Evolutionary conservation across 2,329 filamentous ascomycete genomes (phyloP), one percentile per base, ranked within the genome.

Genomic region (Cladobotryum mycophilum): DNA sequence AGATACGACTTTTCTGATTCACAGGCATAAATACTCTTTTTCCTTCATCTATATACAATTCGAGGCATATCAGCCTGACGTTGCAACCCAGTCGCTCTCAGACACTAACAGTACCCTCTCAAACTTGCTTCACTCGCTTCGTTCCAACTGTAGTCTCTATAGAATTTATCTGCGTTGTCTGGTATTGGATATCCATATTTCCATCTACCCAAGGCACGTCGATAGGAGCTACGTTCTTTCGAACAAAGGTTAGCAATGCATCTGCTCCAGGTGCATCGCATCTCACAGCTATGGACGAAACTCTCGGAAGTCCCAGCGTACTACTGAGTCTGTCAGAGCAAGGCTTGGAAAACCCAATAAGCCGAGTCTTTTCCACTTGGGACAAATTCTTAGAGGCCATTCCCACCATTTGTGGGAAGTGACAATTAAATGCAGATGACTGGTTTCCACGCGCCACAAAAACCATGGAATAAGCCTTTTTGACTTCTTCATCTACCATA

Each of bases 291-390:
- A 89, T 68, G 18, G 82, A 81, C 1, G 84, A 86, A 1, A 82
- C 82, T 34, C 83, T 75, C 1, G 82, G 80, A 9, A 88, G 72
- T 2, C 79, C 79, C 3, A 89, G 70, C 17, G 74, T 74, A 30
- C 69, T 64, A 44, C 78, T 78, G 14, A 89, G 66, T 12, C 75
- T 75, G 14, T 78, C 70, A 42, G 84, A 83, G 45, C 76, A 79
- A 1, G 76, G 68, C 47, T 76, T 80, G 0, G 83, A 82, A 43
- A 89, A 75, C 1, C 81, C 78, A 2, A 89, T 73, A 2, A 89
- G 72, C 18, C 78, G 75, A 9, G 77, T 79, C 3, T 73, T 67
- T 1, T 70, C 60, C 18, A 67, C 65, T 5, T 55, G 46, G 1
- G 70, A 65, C 43, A 67, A 57, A 5, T 67, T 65, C 25, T 67